Evolutionary conservation across 2,329 filamentous ascomycete species (phyloP).

Genomic region (Venturia pyrina): DNA sequence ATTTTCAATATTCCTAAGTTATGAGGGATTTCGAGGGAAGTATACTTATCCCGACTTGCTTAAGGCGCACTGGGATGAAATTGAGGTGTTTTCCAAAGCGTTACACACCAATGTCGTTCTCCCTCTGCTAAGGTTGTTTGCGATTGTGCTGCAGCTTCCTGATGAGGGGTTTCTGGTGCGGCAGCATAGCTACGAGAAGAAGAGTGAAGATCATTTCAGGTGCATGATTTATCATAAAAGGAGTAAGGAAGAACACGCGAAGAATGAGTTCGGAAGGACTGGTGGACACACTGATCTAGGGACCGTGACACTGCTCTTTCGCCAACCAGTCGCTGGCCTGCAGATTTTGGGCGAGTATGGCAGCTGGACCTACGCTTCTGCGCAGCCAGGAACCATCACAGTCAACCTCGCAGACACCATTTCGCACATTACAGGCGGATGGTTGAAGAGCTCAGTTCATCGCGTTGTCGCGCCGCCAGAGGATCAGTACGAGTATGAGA

Average conservation of each 20-base stretch:
- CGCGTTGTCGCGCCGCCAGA: constrained; percentile 11
- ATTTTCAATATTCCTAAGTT: constrained; percentile 17
- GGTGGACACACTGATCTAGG: constrained; percentile 48
- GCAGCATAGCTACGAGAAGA: constrained; percentile 16
- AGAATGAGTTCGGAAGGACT: constrained; percentile 4
- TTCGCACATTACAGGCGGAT: constrained; percentile 9
- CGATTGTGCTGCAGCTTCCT: constrained; percentile 17
- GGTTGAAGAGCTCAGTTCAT: constrained; percentile 9
- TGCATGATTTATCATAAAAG: constrained; percentile 19
- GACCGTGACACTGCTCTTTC: constrained; percentile 46
- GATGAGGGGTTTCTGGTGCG: constrained; percentile 17
- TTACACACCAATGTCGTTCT: constrained; percentile 15
- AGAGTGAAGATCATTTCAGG: constrained; percentile 16
- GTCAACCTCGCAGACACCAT: constrained; percentile 7
- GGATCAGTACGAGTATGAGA: neutral
- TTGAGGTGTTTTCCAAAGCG: constrained; percentile 15
- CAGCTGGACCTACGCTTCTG: constrained; percentile 33
- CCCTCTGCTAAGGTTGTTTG: constrained; percentile 13
- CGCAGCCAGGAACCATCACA: constrained; percentile 19
- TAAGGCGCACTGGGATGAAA: constrained; percentile 5
- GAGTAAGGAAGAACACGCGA: constrained; percentile 5
- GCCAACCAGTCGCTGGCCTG: constrained; percentile 47
- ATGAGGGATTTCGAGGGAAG: constrained; percentile 13
- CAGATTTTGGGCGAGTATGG: constrained; percentile 37
- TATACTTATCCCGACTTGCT: neutral